Evolutionary conservation across 2,329 filamentous ascomycete species (phyloP).

Genomic region (Stenocarpella maydis): DNA sequence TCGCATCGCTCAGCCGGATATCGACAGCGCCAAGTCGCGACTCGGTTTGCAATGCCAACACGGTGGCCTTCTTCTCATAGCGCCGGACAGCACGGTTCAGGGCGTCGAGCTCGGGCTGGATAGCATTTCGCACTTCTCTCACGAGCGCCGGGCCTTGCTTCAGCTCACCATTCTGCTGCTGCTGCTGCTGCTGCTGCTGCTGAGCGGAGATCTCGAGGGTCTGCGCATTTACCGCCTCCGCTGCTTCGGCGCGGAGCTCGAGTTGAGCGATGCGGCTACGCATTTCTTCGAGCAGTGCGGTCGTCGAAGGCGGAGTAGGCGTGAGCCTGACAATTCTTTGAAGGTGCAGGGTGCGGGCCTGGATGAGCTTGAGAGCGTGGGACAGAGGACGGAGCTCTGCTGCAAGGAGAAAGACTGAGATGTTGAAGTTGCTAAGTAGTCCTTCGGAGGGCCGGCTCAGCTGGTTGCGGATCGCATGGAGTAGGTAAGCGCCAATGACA

Average conservation of each 20-base stretch:
- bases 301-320: slow-evolving; percentile 49
- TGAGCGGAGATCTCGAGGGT: slow-evolving; percentile 36
- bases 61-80: slow-evolving; percentile 87
- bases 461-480: slow-evolving; percentile 82
- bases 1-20: slow-evolving; percentile 75
- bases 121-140: slow-evolving; percentile 67
- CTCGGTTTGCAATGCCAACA: slow-evolving; percentile 80
- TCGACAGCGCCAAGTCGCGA: slow-evolving; percentile 77
- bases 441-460: slow-evolving; percentile 86
- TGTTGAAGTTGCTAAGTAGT: slow-evolving; percentile 89
- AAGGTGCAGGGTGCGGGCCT: slow-evolving; percentile 80
- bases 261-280: slow-evolving; percentile 73
- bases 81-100: slow-evolving; percentile 87
- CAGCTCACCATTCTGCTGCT: slow-evolving; percentile 43
- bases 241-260: slow-evolving; percentile 62
- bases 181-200: slow-evolving; percentile 39
- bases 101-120: slow-evolving; percentile 86
- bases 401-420: slow-evolving; percentile 87
- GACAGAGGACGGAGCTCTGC: slow-evolving; percentile 85
- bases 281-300: slow-evolving; percentile 63
- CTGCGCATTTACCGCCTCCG: slow-evolving; percentile 43
- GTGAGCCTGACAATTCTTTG: slow-evolving; percentile 74
- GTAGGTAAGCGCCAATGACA: slow-evolving; percentile 78
- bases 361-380: slow-evolving; percentile 82
- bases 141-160: slow-evolving; percentile 55